Base-by-base conservation (phyloP, 1,284 basidiomycete genomes). In the Exobasidium rhododendri region DNA sequence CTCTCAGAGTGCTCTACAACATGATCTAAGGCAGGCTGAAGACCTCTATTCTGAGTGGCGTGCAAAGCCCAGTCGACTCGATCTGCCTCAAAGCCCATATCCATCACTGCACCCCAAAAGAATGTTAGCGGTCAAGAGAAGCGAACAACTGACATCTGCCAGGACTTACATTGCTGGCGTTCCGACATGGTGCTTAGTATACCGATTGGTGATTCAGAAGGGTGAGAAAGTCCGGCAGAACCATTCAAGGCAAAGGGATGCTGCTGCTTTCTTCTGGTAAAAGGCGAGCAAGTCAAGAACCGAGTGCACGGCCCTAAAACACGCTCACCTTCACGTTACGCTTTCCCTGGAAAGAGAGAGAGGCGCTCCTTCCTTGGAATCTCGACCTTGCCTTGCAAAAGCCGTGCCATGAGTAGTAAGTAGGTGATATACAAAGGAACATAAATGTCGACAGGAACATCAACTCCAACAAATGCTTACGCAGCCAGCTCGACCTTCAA, bases 31-130 rank as follows among this genome's bases (percentile, higher is more conserved):
- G 76, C 75, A 4, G 73, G 64, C 58, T 75, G 70, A 0, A 79
- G 67, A 2, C 73, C 71, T 4, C 66, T 63, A 35, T 65, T 67
- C 24, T 64, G 62, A 1, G 77, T 78, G 0, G 59, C 64, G 6
- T 68, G 71, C 13, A 79, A 69, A 6, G 77, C 76, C 76, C 76
- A 79, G 13, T 77, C 77, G 31, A 78, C 70, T 50, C 76, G 66
- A 29, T 73, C 74, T 0, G 63, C 66, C 20, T 64, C 70, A 44
- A 79, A 79, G 56, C 77, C 77, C 77, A 79, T 79, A 24, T 74
- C 74, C 13, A 77, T 62, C 43, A 78, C 75, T 78, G 28, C 20
- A 14, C 26, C 30, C 30, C n/a, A 47, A 3, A 28, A 31, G 30
- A 4, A 10, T 26, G 13, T 11, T 14, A 2, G 7, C 29, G 20